These are phyloP conservation scores for Domatiomyces catenatus DNA, from an alignment of 2,329 filamentous ascomycete species.

Conservation along the genomic window DNA sequence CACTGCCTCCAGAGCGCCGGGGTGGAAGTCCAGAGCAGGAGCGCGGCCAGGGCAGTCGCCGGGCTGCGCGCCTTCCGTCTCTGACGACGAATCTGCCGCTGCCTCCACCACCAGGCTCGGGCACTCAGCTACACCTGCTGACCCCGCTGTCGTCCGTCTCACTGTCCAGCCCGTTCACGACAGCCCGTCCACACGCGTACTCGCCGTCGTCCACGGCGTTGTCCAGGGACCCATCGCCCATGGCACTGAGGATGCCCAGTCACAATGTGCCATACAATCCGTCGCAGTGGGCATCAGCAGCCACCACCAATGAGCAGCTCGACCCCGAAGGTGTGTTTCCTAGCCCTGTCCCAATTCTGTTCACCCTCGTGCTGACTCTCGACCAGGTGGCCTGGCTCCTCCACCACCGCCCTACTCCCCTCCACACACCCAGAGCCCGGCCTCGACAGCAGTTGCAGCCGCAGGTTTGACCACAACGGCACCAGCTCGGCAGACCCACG, in stretches of 20 bases:
- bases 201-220: conserved; percentile 20
- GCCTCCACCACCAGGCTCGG: conserved; percentile 22
- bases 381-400: conserved; percentile 9
- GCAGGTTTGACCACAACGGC: background rate
- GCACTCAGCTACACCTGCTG: conserved; percentile 1
- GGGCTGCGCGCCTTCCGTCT: conserved; percentile 23
- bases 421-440: conserved; percentile 2
- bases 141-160: conserved; percentile 2
- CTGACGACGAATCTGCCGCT: conserved; percentile 27
- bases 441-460: background rate
- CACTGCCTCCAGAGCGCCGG: conserved; percentile 18
- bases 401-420: conserved; percentile 16
- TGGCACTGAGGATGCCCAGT: conserved; percentile 27
- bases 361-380: conserved; percentile 13
- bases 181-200: background rate
- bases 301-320: conserved; percentile 1
- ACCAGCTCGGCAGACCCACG: background rate
- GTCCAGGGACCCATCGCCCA: conserved; percentile 26
- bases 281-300: conserved; percentile 31
- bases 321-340: conserved; percentile 8
- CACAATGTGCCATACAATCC: conserved; percentile 35
- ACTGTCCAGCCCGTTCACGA: conserved; percentile 4
- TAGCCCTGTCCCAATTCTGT: background rate
- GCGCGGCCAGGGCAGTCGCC: conserved; percentile 21
- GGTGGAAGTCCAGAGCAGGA: conserved; percentile 22